Evolutionary conservation across 169 alveolate species (phyloP), one percentile per base, ranked within the genome.

Genomic region (Plasmodium relictum): DNA sequence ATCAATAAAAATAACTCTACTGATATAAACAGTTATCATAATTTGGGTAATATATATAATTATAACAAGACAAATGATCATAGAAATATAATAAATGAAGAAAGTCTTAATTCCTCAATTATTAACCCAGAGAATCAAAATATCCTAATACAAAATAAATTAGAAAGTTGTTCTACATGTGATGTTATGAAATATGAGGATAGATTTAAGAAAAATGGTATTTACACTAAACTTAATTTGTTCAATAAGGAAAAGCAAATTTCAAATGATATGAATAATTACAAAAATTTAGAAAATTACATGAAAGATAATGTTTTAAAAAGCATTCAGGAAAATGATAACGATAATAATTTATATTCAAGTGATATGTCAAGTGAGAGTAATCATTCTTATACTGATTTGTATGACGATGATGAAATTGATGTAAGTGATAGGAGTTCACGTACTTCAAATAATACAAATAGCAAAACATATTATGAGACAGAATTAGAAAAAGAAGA

Each of bases 351-450:
- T 62, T 42, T 74, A 39, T 74, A 44, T 50, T 52, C 90, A 59
- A 80, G 63, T 65, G 52, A 80, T 44, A 3, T 80, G 10, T 80
- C 73, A 9, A 74, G 69, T 45, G 74, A 61, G n/a, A 74, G 76
- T 48, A 48, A 74, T 16, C 58, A 22, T 18, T 74, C 88, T 2
- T 74, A 74, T 54, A 80, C 80, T 12, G 72, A 80, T 68, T 45
- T 80, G 39, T 66, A 80, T 54, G 70, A 80, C 18, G 69, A 62
- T 45, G 70, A 63, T 8, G 76, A 42, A 5, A 54, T 22, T 14
- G 85, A 69, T 20, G 24, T 74, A 14, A 70, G 66, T 39, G 65
- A 45, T 26, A 50, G 42, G 39, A 70, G 63, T 70, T 44, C 63
- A 12, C 42, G 45, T 20, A 58, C 8, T 9, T 70, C 63, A 10